Evolutionary conservation across 225 moss, liverwort and hornwort genomes (phyloP).

Genomic region (Asterella californica): DNA sequence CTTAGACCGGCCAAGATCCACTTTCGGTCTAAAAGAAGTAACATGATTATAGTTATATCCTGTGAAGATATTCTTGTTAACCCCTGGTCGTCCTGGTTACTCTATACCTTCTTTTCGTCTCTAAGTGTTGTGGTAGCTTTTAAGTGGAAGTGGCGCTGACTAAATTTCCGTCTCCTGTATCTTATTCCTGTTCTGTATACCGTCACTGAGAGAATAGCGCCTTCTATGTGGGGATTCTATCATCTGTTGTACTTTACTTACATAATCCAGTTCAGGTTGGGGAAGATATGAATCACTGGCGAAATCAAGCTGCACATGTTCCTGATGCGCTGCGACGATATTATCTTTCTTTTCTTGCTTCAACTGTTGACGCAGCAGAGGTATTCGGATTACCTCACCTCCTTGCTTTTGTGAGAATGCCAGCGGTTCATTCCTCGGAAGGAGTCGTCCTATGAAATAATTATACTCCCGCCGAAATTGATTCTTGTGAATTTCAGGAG

Average conservation of each 20-base stretch:
- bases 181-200: background rate
- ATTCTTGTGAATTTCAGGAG: constrained; percentile 42
- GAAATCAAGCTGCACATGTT: constrained; percentile 67
- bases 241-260: background rate
- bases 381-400: constrained; percentile 23
- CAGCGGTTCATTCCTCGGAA: background rate
- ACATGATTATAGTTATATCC: too few relatives aligned
- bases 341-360: constrained; percentile 74
- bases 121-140: background rate
- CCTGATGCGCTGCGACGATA: constrained; percentile 84
- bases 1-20: background rate
- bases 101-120: background rate
- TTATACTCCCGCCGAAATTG: too few relatives aligned
- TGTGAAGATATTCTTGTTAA: background rate
- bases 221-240: background rate
- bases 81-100: background rate
- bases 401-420: background rate
- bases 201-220: background rate
- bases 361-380: constrained; percentile 65
- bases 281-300: constrained; percentile 88
- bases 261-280: constrained; percentile 30
- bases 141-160: background rate
- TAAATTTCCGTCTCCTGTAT: background rate
- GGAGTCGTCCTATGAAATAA: too few relatives aligned
- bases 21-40: too few relatives aligned